Evolutionary conservation across 164 flowering plant species (phyloP), one percentile per base, ranked within the genome.

Genomic region (Annona squamosa): DNA sequence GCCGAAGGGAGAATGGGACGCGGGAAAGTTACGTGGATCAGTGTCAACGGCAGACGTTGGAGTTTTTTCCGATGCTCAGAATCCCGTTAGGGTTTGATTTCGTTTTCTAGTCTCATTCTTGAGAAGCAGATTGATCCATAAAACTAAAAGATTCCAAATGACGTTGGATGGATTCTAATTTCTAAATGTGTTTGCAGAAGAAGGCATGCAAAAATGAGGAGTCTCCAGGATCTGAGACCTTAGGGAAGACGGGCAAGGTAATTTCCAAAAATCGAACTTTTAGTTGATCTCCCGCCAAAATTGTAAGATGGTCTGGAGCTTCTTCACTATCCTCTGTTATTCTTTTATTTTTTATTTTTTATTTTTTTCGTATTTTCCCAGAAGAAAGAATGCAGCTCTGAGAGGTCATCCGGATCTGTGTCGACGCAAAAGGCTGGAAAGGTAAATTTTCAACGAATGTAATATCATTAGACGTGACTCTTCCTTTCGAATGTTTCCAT

Each of bases 171-270:
- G 59, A 52, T 52, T 4, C 9, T 52, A 16, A 26, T 26, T 26
- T 26, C 37, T 26, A 26, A 16, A 52, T 52, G 59, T 52, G 59
- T 75, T 76, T 76, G 18, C 68, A 74, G 48, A 82, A 42, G 64
- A 82, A 81, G n/a, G 68, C 19, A 7, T 75, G 62, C 47, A 75
- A 69, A 13, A 42, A 48, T 41, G 72, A 72, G 19, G 77, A 68
- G 9, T 71, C 81, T 48, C 13, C 13, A 0, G 68, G 68, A 66
- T 66, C 68, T 66, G 10, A 16, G 12, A 70, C 79, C 12, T 59
- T 73, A 67, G 26, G 79, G 26, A 80, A 78, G 77, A 9, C 65
- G 19, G 77, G 82, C 63, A 85, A 84, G 90, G 90, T 87, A 76
- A 26, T 7, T 13, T 18, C 37, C 45, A 10, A 52, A 52, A 3